A percentile compares a stretch with the other conserved stretches of the same genome.
These are phyloP conservation scores for Senna tora DNA, from an alignment of 306 rosid species.

Conservation along the genomic window DNA sequence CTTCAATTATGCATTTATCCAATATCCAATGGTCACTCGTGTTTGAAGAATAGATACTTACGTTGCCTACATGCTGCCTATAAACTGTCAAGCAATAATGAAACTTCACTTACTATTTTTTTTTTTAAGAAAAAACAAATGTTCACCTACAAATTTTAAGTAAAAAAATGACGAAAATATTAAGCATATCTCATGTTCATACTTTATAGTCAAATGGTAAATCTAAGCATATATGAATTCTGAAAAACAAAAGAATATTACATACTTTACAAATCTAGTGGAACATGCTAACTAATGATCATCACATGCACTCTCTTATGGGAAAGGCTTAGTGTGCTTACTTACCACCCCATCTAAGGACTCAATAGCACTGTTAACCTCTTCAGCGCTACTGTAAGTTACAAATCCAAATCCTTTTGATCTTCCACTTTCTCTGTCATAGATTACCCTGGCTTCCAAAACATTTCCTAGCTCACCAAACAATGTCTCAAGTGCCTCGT, in stretches of 20 bases:
- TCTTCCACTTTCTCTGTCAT: constrained; percentile 87
- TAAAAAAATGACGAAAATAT: not conserved
- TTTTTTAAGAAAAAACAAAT: not conserved
- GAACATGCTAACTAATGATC: constrained; percentile 7
- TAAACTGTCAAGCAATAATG: not conserved
- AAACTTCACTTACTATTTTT: not conserved
- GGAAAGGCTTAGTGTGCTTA: constrained; percentile 40
- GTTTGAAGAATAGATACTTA: not conserved
- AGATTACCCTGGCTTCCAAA: constrained; percentile 85
- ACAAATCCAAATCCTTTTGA: constrained; percentile 95
- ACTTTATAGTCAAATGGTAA: too few species aligned
- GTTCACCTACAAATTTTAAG: not conserved
- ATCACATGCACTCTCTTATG: not conserved
- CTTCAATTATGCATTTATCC: not conserved
- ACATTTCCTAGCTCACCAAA: constrained; percentile 79
- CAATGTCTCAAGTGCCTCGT: constrained; percentile 66
- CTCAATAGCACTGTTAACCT: constrained; percentile 71
- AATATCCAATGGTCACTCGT: not conserved
- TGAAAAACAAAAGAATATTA: not conserved
- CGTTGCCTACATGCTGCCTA: not conserved
- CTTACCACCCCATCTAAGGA: constrained; percentile 85
- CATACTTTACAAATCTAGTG: not conserved
- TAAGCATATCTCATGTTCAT: not conserved
- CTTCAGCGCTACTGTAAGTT: constrained; percentile 64
- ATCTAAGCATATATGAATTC: not conserved